Evolutionary conservation across 1,284 basidiomycete genomes (phyloP), one percentile per base, ranked within the genome.

Genomic region (Papiliotrema nemorosa): DNA sequence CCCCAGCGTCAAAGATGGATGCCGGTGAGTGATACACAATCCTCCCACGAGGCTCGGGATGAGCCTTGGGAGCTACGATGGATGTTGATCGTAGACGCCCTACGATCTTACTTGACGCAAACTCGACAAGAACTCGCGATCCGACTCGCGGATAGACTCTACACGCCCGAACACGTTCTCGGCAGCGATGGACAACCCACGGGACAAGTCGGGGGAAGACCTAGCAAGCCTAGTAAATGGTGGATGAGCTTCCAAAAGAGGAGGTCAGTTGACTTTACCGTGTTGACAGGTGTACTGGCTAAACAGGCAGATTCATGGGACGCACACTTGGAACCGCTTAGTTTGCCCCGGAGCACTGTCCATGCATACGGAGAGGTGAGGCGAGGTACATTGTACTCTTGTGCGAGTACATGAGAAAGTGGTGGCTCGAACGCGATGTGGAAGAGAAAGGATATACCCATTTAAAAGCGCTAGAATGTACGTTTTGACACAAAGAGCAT

Each of bases 221-320:
- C 68, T 25, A 50, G 58, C 52, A 90, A 87, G 70, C 92, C 96
- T 1, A 96, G 88, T 81, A 98, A 98, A 76, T 99, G 94, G 94
- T 99, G 96, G 96, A 91, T 98, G 87, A 87, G 90, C 33, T 99
- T 98, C 83, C 93, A 93, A 77, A 97, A 94, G 81, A 83, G 92
- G 53, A 62, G 74, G 72, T 74, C 49, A 54, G 70, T 62, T 37
- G n/a, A 10, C 12, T n/a, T 20, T 18, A 18, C 7, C 21, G 5
- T 31, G 16, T 45, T 13, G 6, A 14, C 3, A 27, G 3, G 3
- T 7, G 3, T 20, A 12, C 7, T 13, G 40, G 49, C 50, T 44
- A 52, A 29, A n/a, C n/a, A 20, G 18, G 7, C 21, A 55, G 53
- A 20, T 55, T 52, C 44, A 54, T 57, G 52, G 43, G 43, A 9